phyloP scores from a whole-genome alignment of 352 stramenopile species.

The Pilasporangium apinafurcum region DNA sequence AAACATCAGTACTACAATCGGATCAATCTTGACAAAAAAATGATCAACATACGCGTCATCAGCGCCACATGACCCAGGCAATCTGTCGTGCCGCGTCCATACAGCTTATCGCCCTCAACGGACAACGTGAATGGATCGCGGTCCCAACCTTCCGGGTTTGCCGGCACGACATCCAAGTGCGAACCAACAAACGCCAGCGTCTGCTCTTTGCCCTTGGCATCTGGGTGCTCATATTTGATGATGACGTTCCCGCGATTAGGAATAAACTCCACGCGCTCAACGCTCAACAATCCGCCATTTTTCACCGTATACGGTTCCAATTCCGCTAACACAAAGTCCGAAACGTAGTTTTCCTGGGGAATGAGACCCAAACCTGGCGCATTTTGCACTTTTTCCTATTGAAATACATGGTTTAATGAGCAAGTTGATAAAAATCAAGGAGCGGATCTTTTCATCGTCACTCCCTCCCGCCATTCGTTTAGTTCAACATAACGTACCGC shows the following conservation, averaged over 20 bases:
- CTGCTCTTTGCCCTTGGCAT: slow-evolving; percentile 35
- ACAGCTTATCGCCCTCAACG: slow-evolving; percentile 90
- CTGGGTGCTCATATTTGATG: slow-evolving; percentile 76
- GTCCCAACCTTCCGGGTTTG: slow-evolving; percentile 88
- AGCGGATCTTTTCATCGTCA: background rate
- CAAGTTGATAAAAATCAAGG: background rate
- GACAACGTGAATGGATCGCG: slow-evolving; percentile 84
- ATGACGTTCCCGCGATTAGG: slow-evolving; percentile 87
- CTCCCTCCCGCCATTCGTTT: background rate
- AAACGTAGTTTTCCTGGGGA: slow-evolving; percentile 84
- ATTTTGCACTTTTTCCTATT: slow-evolving; percentile 67
- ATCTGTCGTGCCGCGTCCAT: slow-evolving; percentile 89
- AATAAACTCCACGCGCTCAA: slow-evolving; percentile 83
- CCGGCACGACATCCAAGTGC: slow-evolving; percentile 91
- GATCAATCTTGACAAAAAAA: background rate
- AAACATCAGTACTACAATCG: background rate
- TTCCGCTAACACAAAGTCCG: slow-evolving; percentile 81
- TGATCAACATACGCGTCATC: slow-evolving; percentile 49
- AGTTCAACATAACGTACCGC: slow-evolving; percentile 31
- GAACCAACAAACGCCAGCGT: slow-evolving; percentile 85
- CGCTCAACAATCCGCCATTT: slow-evolving; percentile 55
- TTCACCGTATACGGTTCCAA: slow-evolving; percentile 74
- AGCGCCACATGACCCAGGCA: slow-evolving; percentile 91
- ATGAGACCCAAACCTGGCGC: slow-evolving; percentile 57
- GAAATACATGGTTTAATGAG: background rate